Conservation (phyloP, 495 filamentous ascomycete genomes). For the Lepidopterella palustris region DNA sequence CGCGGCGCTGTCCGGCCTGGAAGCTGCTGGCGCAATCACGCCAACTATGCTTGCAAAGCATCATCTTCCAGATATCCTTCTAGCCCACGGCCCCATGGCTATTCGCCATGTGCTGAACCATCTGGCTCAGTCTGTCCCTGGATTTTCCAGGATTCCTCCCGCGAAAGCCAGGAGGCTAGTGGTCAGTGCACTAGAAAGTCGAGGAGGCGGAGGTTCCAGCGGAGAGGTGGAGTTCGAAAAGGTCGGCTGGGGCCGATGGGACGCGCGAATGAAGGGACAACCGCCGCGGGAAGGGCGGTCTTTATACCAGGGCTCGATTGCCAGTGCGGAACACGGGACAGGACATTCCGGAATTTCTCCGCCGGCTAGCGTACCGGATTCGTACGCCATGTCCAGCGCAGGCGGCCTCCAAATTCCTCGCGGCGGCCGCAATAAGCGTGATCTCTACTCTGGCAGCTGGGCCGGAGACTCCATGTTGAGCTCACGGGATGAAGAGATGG, state of each 20-base stretch:
- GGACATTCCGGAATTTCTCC: conserved; percentile 33
- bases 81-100: conserved; percentile 81
- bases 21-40: conserved; percentile 77
- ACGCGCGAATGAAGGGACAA: conserved; percentile 69
- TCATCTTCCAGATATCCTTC: conserved; percentile 84
- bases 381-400: conserved; percentile 38
- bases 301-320: conserved; percentile 23
- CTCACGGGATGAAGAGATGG: conserved; percentile 29
- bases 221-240: conserved; percentile 90
- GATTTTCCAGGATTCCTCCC: conserved; percentile 84
- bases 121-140: conserved; percentile 85
- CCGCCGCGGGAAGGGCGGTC: conserved; percentile 44
- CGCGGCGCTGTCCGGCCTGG: conserved; percentile 46
- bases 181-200: conserved; percentile 74
- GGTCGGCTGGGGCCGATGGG: conserved; percentile 96
- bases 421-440: conserved; percentile 41
- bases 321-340: conserved; percentile 11
- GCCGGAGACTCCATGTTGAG: conserved; percentile 37
- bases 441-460: conserved; percentile 54
- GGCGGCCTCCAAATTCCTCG: conserved; percentile 61
- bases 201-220: conserved; percentile 55
- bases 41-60: conserved; percentile 80
- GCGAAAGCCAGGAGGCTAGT: conserved; percentile 86
- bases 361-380: conserved; percentile 44
- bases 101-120: conserved; percentile 94